Conservation (phyloP, 495 filamentous ascomycete genomes). For the Aspergillus wentii region DNA sequence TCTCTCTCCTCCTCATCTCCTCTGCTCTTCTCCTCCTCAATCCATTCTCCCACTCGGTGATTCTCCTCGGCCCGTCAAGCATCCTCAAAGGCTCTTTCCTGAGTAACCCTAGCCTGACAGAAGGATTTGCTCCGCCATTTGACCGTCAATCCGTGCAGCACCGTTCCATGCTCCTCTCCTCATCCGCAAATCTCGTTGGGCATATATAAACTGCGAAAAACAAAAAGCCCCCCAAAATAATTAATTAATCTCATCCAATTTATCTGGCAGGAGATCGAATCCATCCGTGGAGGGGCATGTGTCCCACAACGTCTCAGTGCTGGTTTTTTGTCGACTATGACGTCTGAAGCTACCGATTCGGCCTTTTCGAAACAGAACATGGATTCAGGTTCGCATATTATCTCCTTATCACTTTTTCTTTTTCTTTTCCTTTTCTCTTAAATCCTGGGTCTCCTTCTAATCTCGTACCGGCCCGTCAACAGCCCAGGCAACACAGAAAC, state of each 20-base stretch:
- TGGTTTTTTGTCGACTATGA: constrained; percentile 35
- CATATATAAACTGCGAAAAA: too few species aligned
- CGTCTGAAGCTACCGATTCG: constrained; percentile 36
- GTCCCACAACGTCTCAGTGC: constrained; percentile 24
- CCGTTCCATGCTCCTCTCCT: too few species aligned
- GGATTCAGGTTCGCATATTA: constrained; percentile 37
- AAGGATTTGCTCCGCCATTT: constrained; percentile 15
- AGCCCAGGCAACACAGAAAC: constrained; percentile 15
- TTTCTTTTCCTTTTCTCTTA: constrained; percentile 1
- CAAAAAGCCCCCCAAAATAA: too few species aligned
- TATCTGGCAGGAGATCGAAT: too few species aligned
- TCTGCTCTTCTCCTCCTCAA: constrained; percentile 2
- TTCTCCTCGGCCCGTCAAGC: constrained; percentile 11
- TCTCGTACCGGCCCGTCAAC: constrained; percentile 10
- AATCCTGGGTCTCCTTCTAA: constrained; percentile 11
- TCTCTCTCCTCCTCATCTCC: constrained; percentile 5
- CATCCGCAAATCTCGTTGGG: too few species aligned
- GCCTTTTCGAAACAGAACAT: constrained; percentile 18
- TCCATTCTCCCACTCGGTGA: too few species aligned
- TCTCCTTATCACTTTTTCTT: constrained; percentile 9
- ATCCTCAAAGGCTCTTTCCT: constrained; percentile 13
- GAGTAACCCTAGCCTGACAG: constrained; percentile 16
- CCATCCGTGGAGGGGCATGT: constrained; percentile 36
- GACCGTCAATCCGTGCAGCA: too few species aligned
- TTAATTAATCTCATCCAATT: too few species aligned